These are phyloP conservation scores for Yueomyces sinensis DNA, from an alignment of 805 yeast genomes.

Conservation along the genomic window DNA sequence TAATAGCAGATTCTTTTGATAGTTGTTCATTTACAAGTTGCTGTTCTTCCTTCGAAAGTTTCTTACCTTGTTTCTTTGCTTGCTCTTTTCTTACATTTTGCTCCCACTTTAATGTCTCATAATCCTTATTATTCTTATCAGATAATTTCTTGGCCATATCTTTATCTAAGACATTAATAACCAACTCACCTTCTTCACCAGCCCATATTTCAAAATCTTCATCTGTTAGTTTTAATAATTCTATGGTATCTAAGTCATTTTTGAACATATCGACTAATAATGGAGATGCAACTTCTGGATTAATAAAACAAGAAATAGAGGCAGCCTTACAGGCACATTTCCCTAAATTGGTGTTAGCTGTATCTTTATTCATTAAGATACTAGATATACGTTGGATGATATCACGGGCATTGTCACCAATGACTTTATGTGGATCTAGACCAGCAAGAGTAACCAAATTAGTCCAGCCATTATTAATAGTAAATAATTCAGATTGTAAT, in stretches of 20 bases:
- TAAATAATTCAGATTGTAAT: slow-evolving; percentile 30
- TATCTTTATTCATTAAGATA: slow-evolving; percentile 8
- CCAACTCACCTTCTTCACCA: slow-evolving; percentile 57
- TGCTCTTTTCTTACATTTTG: slow-evolving; percentile 66
- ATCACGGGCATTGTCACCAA: slow-evolving; percentile 21
- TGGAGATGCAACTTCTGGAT: slow-evolving; percentile 45
- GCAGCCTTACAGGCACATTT: slow-evolving; percentile 40
- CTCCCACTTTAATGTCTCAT: slow-evolving; percentile 84
- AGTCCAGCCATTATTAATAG: slow-evolving; percentile 56
- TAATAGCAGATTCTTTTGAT: slow-evolving; percentile 42
- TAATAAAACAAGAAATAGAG: slow-evolving; percentile 39
- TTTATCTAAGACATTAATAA: slow-evolving; percentile 44
- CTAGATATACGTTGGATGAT: slow-evolving; percentile 10
- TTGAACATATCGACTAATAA: slow-evolving; percentile 31
- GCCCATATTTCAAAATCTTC: slow-evolving; percentile 51
- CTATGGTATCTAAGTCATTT: slow-evolving; percentile 28
- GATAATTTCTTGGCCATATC: slow-evolving; percentile 32
- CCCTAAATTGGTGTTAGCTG: slow-evolving; percentile 19
- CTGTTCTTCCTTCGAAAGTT: slow-evolving; percentile 69
- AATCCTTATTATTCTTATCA: slow-evolving; percentile 69
- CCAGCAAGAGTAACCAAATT: slow-evolving; percentile 48
- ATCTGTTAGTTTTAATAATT: slow-evolving; percentile 30
- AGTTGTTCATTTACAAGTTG: slow-evolving; percentile 48
- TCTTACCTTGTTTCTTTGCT: slow-evolving; percentile 37
- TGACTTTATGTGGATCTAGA: slow-evolving; percentile 52